Evolutionary conservation across 2,329 filamentous ascomycete genomes (phyloP).

Genomic region (Penicillium palitans): DNA sequence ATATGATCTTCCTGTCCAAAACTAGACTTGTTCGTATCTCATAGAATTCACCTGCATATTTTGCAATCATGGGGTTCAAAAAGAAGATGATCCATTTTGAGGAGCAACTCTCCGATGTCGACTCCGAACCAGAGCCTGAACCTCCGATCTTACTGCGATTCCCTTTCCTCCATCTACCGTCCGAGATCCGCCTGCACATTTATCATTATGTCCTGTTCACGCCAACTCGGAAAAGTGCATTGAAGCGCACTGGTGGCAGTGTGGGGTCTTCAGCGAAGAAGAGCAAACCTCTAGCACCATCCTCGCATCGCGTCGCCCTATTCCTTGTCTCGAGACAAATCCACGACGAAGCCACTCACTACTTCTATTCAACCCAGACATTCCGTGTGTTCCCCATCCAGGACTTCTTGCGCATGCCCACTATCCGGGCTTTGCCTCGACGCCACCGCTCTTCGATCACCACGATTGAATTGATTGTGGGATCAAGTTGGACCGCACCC

Average conservation of each 20-base stretch:
- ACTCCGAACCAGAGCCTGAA: slow-evolving; percentile 24
- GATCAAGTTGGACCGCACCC: slow-evolving; percentile 59
- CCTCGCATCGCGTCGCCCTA: slow-evolving; percentile 39
- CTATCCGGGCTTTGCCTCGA: slow-evolving; percentile 52
- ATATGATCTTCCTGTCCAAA: slow-evolving; percentile 18
- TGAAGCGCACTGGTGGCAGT: slow-evolving; percentile 33
- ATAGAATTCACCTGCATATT: slow-evolving; percentile 23
- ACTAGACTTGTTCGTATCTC: slow-evolving; percentile 19
- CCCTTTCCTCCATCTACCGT: slow-evolving; percentile 55
- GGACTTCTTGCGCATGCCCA: slow-evolving; percentile 47
- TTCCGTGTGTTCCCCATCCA: slow-evolving; percentile 57
- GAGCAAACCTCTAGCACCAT: slow-evolving; percentile 35
- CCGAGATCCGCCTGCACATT: slow-evolving; percentile 54
- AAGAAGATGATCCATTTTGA: slow-evolving; percentile 21
- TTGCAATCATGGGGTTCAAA: slow-evolving; percentile 20
- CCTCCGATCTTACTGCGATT: slow-evolving; percentile 38
- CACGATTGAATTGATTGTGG: slow-evolving; percentile 57
- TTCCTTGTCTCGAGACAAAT: slow-evolving; percentile 46
- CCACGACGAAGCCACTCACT: slow-evolving; percentile 53
- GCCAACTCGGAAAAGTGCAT: slow-evolving; percentile 30
- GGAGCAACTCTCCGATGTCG: slow-evolving; percentile 14
- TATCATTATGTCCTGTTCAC: slow-evolving; percentile 49
- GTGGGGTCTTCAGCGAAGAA: slow-evolving; percentile 41
- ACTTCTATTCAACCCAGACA: slow-evolving; percentile 54
- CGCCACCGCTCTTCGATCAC: slow-evolving; percentile 54